phyloP scores from a whole-genome alignment of 495 filamentous ascomycete genomes.

The Cudoniella acicularis region DNA sequence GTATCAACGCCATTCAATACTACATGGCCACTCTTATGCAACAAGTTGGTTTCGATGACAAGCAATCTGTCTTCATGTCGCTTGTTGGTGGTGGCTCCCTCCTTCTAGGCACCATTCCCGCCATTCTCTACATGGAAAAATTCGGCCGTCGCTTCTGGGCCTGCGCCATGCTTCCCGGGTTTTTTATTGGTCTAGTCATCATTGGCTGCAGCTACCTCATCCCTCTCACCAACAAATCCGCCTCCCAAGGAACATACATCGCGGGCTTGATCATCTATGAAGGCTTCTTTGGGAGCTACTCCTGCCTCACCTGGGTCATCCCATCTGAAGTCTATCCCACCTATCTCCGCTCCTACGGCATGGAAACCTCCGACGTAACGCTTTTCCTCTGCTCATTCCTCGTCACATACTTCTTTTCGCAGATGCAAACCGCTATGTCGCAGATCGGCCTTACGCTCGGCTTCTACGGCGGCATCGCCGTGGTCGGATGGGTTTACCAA shows the following conservation, averaged over 20 bases:
- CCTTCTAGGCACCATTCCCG: slow-evolving; percentile 53
- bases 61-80: slow-evolving; percentile 55
- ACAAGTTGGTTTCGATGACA: slow-evolving; percentile 51
- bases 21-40: slow-evolving; percentile 57
- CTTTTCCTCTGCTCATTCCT: slow-evolving; percentile 59
- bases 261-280: slow-evolving; percentile 57
- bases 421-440: slow-evolving; percentile 54
- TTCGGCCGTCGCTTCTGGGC: slow-evolving; percentile 62
- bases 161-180: slow-evolving; percentile 55
- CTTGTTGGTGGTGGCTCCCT: slow-evolving; percentile 58
- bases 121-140: slow-evolving; percentile 56
- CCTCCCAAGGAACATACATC: slow-evolving; percentile 49
- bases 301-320: slow-evolving; percentile 60
- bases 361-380: slow-evolving; percentile 53
- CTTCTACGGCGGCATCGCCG: slow-evolving; percentile 59
- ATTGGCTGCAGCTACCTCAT: slow-evolving; percentile 53
- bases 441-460: slow-evolving; percentile 53
- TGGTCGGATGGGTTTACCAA: slow-evolving; percentile 55
- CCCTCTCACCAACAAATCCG: slow-evolving; percentile 33
- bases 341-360: slow-evolving; percentile 57
- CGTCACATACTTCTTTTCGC: slow-evolving; percentile 60
- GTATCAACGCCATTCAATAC: slow-evolving; percentile 61
- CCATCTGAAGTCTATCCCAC: slow-evolving; percentile 58
- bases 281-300: slow-evolving; percentile 61
- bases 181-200: slow-evolving; percentile 55